phyloP scores from a whole-genome alignment of 805 yeast species.

The Kluyveromyces starmeri region DNA sequence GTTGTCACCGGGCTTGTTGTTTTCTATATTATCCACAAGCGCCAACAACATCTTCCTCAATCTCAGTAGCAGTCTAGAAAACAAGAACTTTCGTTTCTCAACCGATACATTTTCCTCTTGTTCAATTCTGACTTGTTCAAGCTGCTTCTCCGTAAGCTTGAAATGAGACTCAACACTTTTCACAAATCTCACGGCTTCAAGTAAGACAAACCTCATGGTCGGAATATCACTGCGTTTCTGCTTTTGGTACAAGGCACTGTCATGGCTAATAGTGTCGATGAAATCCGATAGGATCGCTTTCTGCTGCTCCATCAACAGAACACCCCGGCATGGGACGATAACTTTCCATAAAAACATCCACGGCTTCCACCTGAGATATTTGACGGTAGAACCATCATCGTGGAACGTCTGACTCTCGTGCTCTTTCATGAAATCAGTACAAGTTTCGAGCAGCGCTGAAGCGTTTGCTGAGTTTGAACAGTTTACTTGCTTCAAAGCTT shows the following conservation, averaged over 20 bases:
- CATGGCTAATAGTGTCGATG: conserved; percentile 13
- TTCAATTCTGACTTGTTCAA: not conserved
- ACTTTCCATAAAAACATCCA: conserved; percentile 23
- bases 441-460: conserved; percentile 8
- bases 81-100: conserved; percentile 14
- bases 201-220: conserved; percentile 14
- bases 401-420: conserved; percentile 13
- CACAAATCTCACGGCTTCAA: conserved; percentile 21
- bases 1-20: too few relatives aligned
- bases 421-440: conserved; percentile 13
- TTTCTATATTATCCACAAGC: conserved; percentile 12
- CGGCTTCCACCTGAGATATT: conserved; percentile 14
- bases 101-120: not conserved
- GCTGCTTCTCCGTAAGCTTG: conserved; percentile 5
- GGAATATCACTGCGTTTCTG: conserved; percentile 2
- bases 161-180: conserved; percentile 10
- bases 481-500: conserved; percentile 14
- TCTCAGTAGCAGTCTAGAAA: conserved; percentile 20
- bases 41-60: conserved; percentile 16
- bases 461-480: conserved; percentile 9
- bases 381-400: conserved; percentile 4
- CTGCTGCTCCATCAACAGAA: conserved; percentile 6
- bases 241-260: conserved; percentile 6
- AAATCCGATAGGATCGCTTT: conserved; percentile 15
- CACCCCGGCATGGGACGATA: conserved; percentile 10